Evolutionary conservation across 805 yeast species (phyloP).

Genomic region (Ogataea methanolica): DNA sequence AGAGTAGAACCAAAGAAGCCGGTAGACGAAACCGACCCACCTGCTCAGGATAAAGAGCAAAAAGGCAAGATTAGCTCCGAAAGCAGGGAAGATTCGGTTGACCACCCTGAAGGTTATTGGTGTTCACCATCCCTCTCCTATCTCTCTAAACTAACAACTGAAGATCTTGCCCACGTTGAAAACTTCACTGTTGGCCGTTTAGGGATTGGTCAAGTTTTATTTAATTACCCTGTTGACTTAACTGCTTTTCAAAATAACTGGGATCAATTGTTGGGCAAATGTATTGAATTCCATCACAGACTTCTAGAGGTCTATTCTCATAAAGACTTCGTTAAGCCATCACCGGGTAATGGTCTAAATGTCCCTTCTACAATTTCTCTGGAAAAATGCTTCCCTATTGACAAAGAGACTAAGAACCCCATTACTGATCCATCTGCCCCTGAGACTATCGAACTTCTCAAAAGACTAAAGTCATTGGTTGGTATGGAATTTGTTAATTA

Average conservation of each 20-base stretch:
- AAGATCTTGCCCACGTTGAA: conserved; percentile 50
- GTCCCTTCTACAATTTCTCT: conserved; percentile 72
- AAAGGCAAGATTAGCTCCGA: background rate
- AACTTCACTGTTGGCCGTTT: conserved; percentile 66
- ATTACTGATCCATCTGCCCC: conserved; percentile 31
- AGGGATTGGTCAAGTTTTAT: conserved; percentile 65
- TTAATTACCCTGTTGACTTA: conserved; percentile 64
- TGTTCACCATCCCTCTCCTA: conserved; percentile 59
- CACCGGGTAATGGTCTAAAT: conserved; percentile 64
- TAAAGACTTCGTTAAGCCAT: conserved; percentile 43
- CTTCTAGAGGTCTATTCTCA: conserved; percentile 63
- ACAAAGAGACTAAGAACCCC: conserved; percentile 20
- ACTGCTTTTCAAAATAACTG: conserved; percentile 43
- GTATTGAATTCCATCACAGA: conserved; percentile 43
- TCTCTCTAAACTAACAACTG: conserved; percentile 37
- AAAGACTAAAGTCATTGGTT: conserved; percentile 44
- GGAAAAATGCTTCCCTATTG: conserved; percentile 53
- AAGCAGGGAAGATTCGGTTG: background rate
- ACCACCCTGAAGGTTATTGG: conserved; percentile 52
- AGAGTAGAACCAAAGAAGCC: background rate
- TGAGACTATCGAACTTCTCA: conserved; percentile 44
- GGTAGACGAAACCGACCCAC: background rate
- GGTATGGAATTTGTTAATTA: conserved; percentile 82
- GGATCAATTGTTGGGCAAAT: conserved; percentile 34
- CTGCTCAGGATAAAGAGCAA: too few relatives aligned